Evolutionary conservation across 164 flowering plant genomes (phyloP).

Genomic region (Litsea cubeba): DNA sequence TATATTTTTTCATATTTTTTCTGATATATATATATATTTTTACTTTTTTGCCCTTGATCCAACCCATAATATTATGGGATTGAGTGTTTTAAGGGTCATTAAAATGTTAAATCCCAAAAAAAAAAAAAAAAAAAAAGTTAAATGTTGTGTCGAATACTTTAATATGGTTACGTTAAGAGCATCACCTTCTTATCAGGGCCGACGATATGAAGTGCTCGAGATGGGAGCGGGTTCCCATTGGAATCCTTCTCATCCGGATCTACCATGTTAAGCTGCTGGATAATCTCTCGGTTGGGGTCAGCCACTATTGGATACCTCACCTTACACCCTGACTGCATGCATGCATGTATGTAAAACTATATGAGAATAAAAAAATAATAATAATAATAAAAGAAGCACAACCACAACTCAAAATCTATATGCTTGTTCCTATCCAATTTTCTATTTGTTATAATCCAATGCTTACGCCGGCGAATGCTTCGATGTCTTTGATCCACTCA

Average conservation of each 20-base stretch:
- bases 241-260: constrained; percentile 80
- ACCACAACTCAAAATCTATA: background rate
- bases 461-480: constrained; percentile 49
- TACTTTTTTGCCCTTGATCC: too few species aligned
- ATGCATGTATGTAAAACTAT: background rate
- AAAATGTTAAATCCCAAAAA: too few species aligned
- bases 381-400: background rate
- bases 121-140: too few species aligned
- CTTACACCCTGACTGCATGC: constrained; percentile 53
- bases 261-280: constrained; percentile 80
- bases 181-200: constrained; percentile 62
- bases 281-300: constrained; percentile 57
- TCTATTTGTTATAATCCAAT: background rate
- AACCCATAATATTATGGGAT: constrained; percentile 20
- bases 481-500: constrained; percentile 79
- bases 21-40: too few species aligned
- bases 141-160: too few species aligned
- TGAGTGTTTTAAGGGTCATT: too few species aligned
- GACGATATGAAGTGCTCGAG: constrained; percentile 75
- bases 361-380: background rate
- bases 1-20: too few species aligned
- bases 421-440: background rate
- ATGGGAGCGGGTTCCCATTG: constrained; percentile 45
- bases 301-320: constrained; percentile 72
- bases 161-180: too few species aligned